Conservation (phyloP, 78 protist species). For the Paulinella micropora region DNA sequence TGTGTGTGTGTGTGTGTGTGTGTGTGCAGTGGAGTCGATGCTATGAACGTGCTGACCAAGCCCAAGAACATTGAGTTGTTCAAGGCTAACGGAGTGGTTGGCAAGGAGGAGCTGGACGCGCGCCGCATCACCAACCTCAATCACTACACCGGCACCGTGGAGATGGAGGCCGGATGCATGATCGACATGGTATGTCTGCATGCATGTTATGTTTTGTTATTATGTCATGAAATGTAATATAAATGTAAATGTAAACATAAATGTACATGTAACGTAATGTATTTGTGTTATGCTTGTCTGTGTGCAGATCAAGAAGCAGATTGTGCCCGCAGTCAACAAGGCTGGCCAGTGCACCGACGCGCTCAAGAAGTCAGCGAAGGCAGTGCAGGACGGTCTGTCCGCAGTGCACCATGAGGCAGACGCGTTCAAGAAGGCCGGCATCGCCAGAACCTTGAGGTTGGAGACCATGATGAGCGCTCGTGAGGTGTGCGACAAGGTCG, state of each 20-base stretch:
- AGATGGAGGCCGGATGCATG: conserved; percentile 56
- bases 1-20: no score
- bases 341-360: neutral
- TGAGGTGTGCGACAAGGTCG: conserved; percentile 12
- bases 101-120: conserved; percentile 37
- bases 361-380: neutral
- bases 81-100: conserved; percentile 26
- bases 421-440: neutral
- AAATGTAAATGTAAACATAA: no score
- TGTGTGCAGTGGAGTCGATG: conserved; percentile 50
- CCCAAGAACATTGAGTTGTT: conserved; percentile 63
- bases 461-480: conserved; percentile 29
- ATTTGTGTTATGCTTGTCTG: no score
- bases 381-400: neutral
- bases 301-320: conserved; percentile 27
- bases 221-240: no score
- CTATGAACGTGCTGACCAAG: conserved; percentile 20
- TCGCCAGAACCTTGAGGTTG: conserved; percentile 24
- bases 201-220: no score
- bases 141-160: conserved; percentile 36
- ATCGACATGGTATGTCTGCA: conserved; percentile 50
- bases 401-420: neutral
- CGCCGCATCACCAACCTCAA: conserved; percentile 39
- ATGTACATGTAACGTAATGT: no score
- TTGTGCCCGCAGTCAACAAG: conserved; percentile 15